Conservation (phyloP, 768 basidiomycete species). For the Suillus subluteus region DNA sequence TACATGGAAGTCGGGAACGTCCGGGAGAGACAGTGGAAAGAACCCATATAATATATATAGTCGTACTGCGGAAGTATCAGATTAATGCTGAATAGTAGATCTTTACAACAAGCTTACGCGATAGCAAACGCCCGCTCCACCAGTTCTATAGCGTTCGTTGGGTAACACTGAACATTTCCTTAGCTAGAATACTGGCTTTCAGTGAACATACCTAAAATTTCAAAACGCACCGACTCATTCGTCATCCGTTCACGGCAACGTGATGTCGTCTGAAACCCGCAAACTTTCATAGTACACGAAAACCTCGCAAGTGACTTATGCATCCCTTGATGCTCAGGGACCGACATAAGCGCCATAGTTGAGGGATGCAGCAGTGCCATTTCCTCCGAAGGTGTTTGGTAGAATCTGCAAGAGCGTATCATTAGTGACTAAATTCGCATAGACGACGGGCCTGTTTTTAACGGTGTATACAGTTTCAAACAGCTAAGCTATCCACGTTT, state of each 20-base stretch:
- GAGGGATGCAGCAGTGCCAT: not conserved
- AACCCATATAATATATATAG: not conserved
- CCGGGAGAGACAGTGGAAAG: not conserved
- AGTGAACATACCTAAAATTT: not conserved
- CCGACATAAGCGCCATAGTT: not conserved
- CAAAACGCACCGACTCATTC: not conserved
- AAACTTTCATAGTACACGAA: not conserved
- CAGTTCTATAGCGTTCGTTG: not conserved
- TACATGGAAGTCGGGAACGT: not conserved
- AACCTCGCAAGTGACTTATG: not conserved
- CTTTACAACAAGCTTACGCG: not conserved
- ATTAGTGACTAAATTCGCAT: not conserved
- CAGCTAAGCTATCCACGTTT: not conserved
- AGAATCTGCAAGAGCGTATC: not conserved
- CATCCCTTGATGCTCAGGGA: not conserved
- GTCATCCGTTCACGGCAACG: not conserved
- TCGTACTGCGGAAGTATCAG: not conserved
- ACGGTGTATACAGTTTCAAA: not conserved
- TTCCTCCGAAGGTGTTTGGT: not conserved
- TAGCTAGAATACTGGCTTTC: not conserved
- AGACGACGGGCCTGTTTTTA: not conserved
- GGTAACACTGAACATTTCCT: not conserved
- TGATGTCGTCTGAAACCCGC: not conserved
- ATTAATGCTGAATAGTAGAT: not conserved
- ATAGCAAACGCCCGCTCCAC: not conserved